Evolutionary conservation across 352 stramenopile species (phyloP).

Genomic region (Phytophthora agathidicida): DNA sequence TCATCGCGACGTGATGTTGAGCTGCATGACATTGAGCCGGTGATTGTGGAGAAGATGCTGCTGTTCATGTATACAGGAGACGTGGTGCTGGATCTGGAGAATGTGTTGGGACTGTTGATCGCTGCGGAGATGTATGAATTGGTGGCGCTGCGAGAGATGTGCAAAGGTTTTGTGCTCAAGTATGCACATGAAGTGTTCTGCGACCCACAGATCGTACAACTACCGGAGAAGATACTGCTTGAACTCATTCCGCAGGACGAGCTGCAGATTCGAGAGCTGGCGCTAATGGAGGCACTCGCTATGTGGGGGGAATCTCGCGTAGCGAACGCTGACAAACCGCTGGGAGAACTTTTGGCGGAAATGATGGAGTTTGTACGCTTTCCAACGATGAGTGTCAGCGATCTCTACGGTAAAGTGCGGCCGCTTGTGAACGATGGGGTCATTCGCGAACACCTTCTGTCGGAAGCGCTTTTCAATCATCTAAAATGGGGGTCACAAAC

Average conservation of each 20-base stretch:
- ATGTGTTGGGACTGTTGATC: conserved; percentile 76
- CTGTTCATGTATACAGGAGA: conserved; percentile 88
- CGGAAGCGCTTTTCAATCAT: conserved; percentile 87
- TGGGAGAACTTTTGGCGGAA: conserved; percentile 68
- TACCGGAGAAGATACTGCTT: conserved; percentile 84
- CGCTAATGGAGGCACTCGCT: conserved; percentile 80
- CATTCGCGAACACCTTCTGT: conserved; percentile 74
- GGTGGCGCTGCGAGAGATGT: conserved; percentile 77
- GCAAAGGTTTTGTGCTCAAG: conserved; percentile 82
- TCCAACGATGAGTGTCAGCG: conserved; percentile 86
- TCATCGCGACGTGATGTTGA: conserved; percentile 72
- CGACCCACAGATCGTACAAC: conserved; percentile 69
- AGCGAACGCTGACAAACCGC: conserved; percentile 40
- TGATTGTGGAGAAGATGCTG: conserved; percentile 83
- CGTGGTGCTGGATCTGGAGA: conserved; percentile 74
- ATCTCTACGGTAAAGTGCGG: conserved; percentile 86
- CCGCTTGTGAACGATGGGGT: conserved; percentile 69
- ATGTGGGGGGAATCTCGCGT: conserved; percentile 82
- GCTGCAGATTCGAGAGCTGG: conserved; percentile 84
- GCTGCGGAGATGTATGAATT: conserved; percentile 88
- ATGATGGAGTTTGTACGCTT: conserved; percentile 88
- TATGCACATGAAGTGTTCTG: conserved; percentile 86
- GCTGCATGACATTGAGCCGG: conserved; percentile 64
- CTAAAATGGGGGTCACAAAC: conserved; percentile 82
- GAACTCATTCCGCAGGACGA: conserved; percentile 85